Conservation (phyloP, 768 basidiomycete genomes). For the Russula foetens region DNA sequence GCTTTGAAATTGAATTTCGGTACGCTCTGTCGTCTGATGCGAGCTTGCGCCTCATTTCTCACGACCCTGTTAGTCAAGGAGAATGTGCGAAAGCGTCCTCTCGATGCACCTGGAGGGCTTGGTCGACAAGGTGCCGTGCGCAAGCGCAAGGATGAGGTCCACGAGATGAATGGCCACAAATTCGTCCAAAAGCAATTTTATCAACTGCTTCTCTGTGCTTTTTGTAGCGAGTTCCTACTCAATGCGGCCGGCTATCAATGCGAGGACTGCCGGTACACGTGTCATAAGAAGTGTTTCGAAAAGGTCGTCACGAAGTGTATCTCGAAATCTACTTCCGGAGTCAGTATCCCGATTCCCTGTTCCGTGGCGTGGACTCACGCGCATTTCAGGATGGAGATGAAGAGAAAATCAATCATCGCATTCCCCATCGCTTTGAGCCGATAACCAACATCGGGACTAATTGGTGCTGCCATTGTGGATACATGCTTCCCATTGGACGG, state of each 20-base stretch:
- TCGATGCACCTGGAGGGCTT: constrained; percentile 84
- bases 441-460: constrained; percentile 96
- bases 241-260: constrained; percentile 98
- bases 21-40: constrained; percentile 34
- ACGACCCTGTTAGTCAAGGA: constrained; percentile 70
- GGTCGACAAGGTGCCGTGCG: constrained; percentile 97
- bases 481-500: constrained; percentile 92
- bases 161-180: constrained; percentile 99
- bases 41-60: constrained; percentile 9
- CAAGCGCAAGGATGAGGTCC: constrained; percentile 96
- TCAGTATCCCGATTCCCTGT: constrained; percentile 35
- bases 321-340: constrained; percentile 90
- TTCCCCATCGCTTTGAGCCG: constrained; percentile 96
- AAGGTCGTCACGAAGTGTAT: constrained; percentile 99
- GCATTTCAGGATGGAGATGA: constrained; percentile 78
- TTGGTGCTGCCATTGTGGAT: constrained; percentile 99
- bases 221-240: constrained; percentile 95
- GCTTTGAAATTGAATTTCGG: constrained; percentile 85
- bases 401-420: constrained; percentile 98
- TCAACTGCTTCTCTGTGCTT: constrained; percentile 96
- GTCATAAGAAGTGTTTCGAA: constrained; percentile 98
- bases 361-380: background rate
- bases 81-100: constrained; percentile 91
- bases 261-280: constrained; percentile 97
- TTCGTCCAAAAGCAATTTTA: constrained; percentile 97